Evolutionary conservation across 768 basidiomycete genomes (phyloP).

Genomic region (Suillus occidentalis): DNA sequence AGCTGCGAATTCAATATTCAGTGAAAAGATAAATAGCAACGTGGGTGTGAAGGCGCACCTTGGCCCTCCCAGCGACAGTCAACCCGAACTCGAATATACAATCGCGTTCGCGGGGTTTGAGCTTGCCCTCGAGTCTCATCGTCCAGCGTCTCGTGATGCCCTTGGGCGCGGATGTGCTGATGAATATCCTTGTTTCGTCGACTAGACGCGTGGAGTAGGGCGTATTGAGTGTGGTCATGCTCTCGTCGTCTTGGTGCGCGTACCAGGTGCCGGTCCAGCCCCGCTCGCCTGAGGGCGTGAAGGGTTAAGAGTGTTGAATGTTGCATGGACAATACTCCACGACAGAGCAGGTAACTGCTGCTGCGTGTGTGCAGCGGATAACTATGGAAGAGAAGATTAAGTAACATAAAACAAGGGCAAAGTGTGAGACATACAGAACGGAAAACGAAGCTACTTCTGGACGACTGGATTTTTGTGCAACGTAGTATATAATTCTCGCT

Average conservation of each 20-base stretch:
- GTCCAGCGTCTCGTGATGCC: conserved; percentile 66
- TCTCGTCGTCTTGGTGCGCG: conserved; percentile 55
- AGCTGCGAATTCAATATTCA: conserved; percentile 39
- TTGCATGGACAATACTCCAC: conserved; percentile 42
- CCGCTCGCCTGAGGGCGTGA: conserved; percentile 55
- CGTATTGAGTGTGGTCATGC: conserved; percentile 46
- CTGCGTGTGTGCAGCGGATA: conserved; percentile 37
- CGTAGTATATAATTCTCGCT: conserved; percentile 70
- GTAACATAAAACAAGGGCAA: conserved; percentile 22
- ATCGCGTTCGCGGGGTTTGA: conserved; percentile 57
- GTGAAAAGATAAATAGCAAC: neutral
- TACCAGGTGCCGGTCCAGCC: conserved; percentile 72
- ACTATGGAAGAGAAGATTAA: conserved; percentile 26
- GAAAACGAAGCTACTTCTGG: conserved; percentile 53
- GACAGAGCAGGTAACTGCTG: conserved; percentile 35
- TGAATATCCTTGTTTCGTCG: conserved; percentile 67
- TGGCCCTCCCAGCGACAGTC: conserved; percentile 65
- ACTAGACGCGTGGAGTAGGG: conserved; percentile 45
- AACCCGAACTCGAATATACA: conserved; percentile 71
- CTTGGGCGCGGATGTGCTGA: conserved; percentile 53
- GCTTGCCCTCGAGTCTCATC: conserved; percentile 54
- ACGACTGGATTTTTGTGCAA: conserved; percentile 62
- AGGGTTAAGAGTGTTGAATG: conserved; percentile 48
- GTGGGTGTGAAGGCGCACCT: conserved; percentile 37
- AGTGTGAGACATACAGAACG: neutral